Percentiles rank a stretch among this genome's conserved stretches.
These are phyloP conservation scores for Cystofilobasidium bisporidii DNA, from an alignment of 768 basidiomycete genomes.

Conservation along the genomic window DNA sequence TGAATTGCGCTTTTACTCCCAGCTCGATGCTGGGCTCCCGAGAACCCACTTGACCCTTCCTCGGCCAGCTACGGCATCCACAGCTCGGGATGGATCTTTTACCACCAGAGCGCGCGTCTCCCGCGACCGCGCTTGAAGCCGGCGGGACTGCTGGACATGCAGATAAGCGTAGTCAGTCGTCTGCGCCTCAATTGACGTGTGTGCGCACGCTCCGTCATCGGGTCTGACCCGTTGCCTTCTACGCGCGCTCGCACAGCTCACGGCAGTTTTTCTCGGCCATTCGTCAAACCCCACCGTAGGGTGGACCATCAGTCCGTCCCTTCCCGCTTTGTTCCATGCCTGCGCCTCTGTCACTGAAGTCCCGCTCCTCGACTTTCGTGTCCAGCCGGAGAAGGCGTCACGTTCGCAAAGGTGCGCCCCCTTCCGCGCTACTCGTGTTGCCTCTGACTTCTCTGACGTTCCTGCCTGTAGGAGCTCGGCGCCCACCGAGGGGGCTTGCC, in stretches of 20 bases:
- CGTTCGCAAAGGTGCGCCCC: background rate
- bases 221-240: too few relatives aligned
- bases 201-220: too few relatives aligned
- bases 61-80: background rate
- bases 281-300: background rate
- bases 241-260: background rate
- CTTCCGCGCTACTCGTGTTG: too few relatives aligned
- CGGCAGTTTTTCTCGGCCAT: background rate
- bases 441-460: too few relatives aligned
- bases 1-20: too few relatives aligned
- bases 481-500: background rate
- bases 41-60: background rate
- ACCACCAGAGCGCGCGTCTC: background rate
- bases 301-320: background rate
- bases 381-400: background rate
- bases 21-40: background rate
- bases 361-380: background rate
- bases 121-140: background rate
- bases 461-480: background rate
- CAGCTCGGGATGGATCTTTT: background rate
- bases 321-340: background rate
- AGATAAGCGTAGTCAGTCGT: background rate
- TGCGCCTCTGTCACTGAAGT: background rate
- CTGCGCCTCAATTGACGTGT: too few relatives aligned
- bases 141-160: background rate